These are phyloP conservation scores for Cichorium intybus DNA, from an alignment of 140 eudicot genomes.

Conservation along the genomic window DNA sequence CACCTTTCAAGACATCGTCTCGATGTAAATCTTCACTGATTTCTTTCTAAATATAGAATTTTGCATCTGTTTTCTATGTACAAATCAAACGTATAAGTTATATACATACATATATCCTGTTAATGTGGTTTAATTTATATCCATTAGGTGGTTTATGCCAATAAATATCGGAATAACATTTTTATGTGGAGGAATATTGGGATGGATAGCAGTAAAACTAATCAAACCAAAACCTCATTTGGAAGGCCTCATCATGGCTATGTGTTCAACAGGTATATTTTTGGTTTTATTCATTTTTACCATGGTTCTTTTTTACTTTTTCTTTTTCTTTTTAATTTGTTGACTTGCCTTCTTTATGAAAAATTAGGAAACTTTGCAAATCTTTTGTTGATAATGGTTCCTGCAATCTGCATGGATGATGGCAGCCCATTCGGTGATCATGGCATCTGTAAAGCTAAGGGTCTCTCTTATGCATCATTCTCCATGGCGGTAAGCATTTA, in stretches of 20 bases:
- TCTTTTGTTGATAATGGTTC: constrained; percentile 71
- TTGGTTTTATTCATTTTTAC: background rate
- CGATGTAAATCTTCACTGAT: constrained; percentile 44
- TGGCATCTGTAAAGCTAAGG: constrained; percentile 47
- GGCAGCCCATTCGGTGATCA: constrained; percentile 94
- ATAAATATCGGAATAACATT: constrained; percentile 71
- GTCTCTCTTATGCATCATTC: constrained; percentile 86
- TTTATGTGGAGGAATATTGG: constrained; percentile 68
- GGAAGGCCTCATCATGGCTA: constrained; percentile 67
- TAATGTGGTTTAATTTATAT: background rate
- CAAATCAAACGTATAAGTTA: background rate
- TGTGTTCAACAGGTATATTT: constrained; percentile 63
- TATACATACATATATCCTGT: background rate
- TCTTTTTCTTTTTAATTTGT: background rate
- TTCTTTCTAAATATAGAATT: background rate
- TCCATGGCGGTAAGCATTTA: constrained; percentile 84
- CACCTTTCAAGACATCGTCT: constrained; percentile 69
- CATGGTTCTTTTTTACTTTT: background rate
- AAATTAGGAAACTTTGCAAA: constrained; percentile 84
- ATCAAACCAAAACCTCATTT: constrained; percentile 70
- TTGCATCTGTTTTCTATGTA: background rate
- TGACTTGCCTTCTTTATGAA: background rate
- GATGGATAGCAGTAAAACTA: constrained; percentile 71
- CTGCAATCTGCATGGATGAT: constrained; percentile 77
- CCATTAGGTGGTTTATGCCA: constrained; percentile 85